Conservation (phyloP, 306 rosid genomes). For the Inga leiocalycina region DNA sequence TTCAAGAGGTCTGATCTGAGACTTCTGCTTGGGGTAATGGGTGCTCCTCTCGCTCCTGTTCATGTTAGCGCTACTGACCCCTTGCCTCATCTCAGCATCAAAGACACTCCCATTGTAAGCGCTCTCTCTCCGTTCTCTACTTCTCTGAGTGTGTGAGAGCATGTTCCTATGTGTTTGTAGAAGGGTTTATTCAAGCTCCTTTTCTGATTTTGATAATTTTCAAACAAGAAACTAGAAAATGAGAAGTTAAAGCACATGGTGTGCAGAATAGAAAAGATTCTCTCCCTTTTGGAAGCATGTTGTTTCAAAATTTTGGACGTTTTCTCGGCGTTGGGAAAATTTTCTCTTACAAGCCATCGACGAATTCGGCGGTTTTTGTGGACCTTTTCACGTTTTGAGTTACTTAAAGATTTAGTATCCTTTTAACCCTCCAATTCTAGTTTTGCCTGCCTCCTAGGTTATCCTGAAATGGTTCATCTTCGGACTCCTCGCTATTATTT, state of each 20-base stretch:
- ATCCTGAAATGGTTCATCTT: constrained; percentile 12
- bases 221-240: background rate
- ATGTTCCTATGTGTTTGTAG: background rate
- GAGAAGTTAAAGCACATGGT: constrained; percentile 3
- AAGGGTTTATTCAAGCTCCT: background rate
- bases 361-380: background rate
- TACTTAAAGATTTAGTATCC: constrained; percentile 15
- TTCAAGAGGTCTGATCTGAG: constrained; percentile 91
- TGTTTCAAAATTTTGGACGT: constrained; percentile 20
- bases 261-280: background rate
- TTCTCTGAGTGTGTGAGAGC: background rate
- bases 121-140: background rate
- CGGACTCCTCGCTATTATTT: background rate
- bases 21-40: constrained; percentile 92
- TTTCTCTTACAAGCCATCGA: background rate
- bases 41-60: constrained; percentile 90
- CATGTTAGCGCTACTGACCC: constrained; percentile 83
- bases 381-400: constrained; percentile 30
- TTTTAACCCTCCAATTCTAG: constrained; percentile 10
- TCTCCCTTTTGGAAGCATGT: constrained; percentile 28
- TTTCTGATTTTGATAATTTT: constrained; percentile 2
- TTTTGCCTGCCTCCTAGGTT: constrained; percentile 12
- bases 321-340: background rate
- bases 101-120: constrained; percentile 92
- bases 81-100: constrained; percentile 87